These are phyloP conservation scores for Exophiala mesophila DNA, from an alignment of 2,329 filamentous ascomycete species.

Conservation along the genomic window DNA sequence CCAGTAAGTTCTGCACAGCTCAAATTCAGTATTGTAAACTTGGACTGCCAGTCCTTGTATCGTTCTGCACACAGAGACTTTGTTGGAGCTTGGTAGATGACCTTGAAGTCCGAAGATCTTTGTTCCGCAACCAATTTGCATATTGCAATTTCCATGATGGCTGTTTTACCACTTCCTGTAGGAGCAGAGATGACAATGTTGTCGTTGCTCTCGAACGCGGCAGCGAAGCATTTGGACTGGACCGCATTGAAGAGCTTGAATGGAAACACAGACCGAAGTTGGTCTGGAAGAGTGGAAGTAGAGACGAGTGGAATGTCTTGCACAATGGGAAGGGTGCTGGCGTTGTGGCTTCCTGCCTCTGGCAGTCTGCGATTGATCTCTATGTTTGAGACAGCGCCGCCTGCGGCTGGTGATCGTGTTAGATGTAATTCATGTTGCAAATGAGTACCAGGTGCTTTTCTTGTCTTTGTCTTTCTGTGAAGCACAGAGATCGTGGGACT, in stretches of 20 bases:
- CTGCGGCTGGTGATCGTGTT: no score
- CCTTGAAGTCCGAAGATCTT: slow-evolving; percentile 63
- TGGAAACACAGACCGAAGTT: slow-evolving; percentile 63
- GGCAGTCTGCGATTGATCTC: no score
- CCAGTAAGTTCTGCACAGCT: slow-evolving; percentile 74
- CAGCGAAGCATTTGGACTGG: slow-evolving; percentile 71
- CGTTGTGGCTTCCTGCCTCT: no score
- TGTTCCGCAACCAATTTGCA: slow-evolving; percentile 61
- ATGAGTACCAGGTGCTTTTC: no score
- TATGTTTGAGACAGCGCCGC: no score
- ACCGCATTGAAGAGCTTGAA: slow-evolving; percentile 75
- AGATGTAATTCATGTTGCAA: no score
- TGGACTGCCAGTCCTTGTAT: slow-evolving; percentile 69
- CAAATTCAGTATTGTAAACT: slow-evolving; percentile 64
- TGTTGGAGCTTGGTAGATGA: slow-evolving; percentile 79
- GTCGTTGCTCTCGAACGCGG: slow-evolving; percentile 62
- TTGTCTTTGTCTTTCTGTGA: neutral
- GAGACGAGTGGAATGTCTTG: slow-evolving; percentile 59
- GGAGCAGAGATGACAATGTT: slow-evolving; percentile 78
- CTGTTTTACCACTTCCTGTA: slow-evolving; percentile 82
- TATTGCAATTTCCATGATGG: slow-evolving; percentile 73
- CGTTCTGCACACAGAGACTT: slow-evolving; percentile 77
- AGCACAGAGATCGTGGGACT: neutral
- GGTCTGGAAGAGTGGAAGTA: slow-evolving; percentile 60
- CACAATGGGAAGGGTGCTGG: slow-evolving; percentile 43